These are phyloP conservation scores for Claviceps capensis DNA, from an alignment of 2,329 filamentous ascomycete genomes.

Conservation along the genomic window DNA sequence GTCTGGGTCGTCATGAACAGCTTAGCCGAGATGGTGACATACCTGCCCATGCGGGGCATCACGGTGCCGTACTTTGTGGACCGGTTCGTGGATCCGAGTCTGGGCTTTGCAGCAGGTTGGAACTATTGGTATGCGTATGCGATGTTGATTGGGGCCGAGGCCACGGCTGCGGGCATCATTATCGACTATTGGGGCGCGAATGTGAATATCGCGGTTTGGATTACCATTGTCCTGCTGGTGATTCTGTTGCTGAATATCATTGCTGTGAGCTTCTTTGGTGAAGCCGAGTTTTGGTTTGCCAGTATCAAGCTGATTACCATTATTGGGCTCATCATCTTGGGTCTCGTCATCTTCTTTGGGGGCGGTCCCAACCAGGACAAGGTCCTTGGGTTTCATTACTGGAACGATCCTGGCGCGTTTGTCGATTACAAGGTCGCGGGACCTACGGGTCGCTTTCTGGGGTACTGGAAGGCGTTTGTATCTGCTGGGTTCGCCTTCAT, in stretches of 20 bases:
- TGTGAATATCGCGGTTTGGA: slow-evolving; percentile 43
- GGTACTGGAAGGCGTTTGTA: slow-evolving; percentile 43
- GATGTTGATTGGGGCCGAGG: slow-evolving; percentile 43
- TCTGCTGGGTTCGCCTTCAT: slow-evolving; percentile 49
- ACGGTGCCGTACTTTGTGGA: slow-evolving; percentile 42
- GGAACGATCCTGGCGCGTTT: slow-evolving; percentile 29
- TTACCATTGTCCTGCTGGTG: slow-evolving; percentile 40
- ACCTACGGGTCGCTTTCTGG: slow-evolving; percentile 39
- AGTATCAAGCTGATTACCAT: slow-evolving; percentile 47
- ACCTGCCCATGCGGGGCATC: slow-evolving; percentile 41
- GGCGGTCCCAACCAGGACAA: slow-evolving; percentile 36
- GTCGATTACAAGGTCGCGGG: slow-evolving; percentile 32
- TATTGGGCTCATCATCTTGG: slow-evolving; percentile 40
- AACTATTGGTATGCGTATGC: slow-evolving; percentile 51
- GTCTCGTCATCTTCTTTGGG: slow-evolving; percentile 41
- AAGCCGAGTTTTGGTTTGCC: slow-evolving; percentile 49
- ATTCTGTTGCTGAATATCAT: slow-evolving; percentile 43
- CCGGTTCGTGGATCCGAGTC: slow-evolving; percentile 40
- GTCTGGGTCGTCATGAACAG: slow-evolving; percentile 42
- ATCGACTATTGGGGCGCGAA: slow-evolving; percentile 45
- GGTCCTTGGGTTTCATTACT: slow-evolving; percentile 30
- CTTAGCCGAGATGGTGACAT: slow-evolving; percentile 41
- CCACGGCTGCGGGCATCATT: slow-evolving; percentile 42
- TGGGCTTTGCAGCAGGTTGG: slow-evolving; percentile 45
- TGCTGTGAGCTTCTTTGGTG: slow-evolving; percentile 43